Evolutionary conservation across 306 rosid genomes (phyloP).

Genomic region (Arachis hypogaea): DNA sequence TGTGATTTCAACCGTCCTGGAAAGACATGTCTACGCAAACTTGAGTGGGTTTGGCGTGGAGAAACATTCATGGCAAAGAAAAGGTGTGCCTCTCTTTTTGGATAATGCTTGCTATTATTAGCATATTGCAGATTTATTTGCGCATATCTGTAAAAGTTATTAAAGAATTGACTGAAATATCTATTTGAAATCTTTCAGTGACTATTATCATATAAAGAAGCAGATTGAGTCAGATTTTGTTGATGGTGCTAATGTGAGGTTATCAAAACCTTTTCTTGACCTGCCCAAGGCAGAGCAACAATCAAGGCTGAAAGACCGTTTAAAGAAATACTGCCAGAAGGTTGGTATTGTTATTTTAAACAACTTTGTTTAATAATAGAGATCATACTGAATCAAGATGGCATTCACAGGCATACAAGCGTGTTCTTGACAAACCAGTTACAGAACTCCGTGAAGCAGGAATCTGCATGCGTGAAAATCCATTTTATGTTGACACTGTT

Average conservation of each 20-base stretch:
- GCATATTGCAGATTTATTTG: too few species aligned
- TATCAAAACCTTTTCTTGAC: constrained; percentile 82
- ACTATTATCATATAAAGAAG: constrained; percentile 86
- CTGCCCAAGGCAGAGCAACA: constrained; percentile 91
- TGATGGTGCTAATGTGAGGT: constrained; percentile 56
- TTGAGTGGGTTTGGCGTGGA: constrained; percentile 99
- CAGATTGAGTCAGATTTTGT: constrained; percentile 96
- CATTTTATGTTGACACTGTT: constrained; percentile 97
- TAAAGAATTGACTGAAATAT: constrained; percentile 15
- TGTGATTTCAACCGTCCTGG: constrained; percentile 99
- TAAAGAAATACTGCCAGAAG: constrained; percentile 97
- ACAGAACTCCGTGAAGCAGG: constrained; percentile 95
- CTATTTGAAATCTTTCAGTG: constrained; percentile 60
- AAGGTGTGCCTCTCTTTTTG: constrained; percentile 54
- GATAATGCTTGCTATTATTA: not conserved
- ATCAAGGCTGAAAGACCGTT: constrained; percentile 79
- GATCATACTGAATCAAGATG: constrained; percentile 42
- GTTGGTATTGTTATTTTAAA: constrained; percentile 46
- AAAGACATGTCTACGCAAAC: constrained; percentile 90
- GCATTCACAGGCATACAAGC: constrained; percentile 78
- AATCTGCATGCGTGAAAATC: constrained; percentile 98
- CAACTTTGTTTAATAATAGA: constrained; percentile 41
- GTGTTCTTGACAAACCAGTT: constrained; percentile 91
- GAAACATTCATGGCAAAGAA: constrained; percentile 83
- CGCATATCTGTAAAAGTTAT: too few species aligned